Percentiles rank a stretch among this genome's conserved stretches.
Conservation (phyloP, 2,329 filamentous ascomycete species). For the Colletotrichum siamense region DNA sequence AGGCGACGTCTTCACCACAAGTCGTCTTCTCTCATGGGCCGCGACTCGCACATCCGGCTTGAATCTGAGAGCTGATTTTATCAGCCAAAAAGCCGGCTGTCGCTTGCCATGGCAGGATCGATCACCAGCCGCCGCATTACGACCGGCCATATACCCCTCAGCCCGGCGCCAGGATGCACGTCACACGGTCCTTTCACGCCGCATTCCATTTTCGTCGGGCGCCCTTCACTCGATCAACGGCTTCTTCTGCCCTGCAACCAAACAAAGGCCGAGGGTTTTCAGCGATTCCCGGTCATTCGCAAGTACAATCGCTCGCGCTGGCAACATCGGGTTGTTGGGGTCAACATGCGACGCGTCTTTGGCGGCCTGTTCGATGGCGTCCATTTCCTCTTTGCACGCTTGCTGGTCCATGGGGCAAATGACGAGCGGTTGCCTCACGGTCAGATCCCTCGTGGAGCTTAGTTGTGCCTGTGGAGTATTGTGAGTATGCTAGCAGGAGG, state of each 20-base stretch:
- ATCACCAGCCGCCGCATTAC: background rate
- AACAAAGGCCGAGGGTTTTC: conserved; percentile 66
- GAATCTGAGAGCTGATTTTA: background rate
- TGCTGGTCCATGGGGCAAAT: conserved; percentile 96
- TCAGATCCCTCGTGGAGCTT: conserved; percentile 86
- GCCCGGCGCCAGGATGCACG: background rate
- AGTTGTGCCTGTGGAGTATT: conserved; percentile 73
- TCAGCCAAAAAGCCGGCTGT: background rate
- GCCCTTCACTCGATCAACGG: conserved; percentile 63
- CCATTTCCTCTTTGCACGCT: conserved; percentile 97
- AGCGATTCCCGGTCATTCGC: conserved; percentile 74
- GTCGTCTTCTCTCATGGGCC: background rate
- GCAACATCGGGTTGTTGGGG: conserved; percentile 90
- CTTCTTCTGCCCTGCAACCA: conserved; percentile 69
- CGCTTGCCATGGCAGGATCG: background rate
- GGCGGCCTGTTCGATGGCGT: conserved; percentile 94
- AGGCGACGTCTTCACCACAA: background rate
- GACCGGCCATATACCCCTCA: conserved; percentile 6
- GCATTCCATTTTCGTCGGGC: background rate
- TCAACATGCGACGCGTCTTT: conserved; percentile 90
- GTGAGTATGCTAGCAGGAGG: conserved; percentile 12
- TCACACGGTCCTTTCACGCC: background rate
- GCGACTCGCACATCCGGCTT: background rate
- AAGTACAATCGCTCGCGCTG: conserved; percentile 81
- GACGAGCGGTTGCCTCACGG: conserved; percentile 89